These are phyloP conservation scores for Umbellularia californica DNA, from an alignment of 164 flowering plant genomes.

Conservation along the genomic window DNA sequence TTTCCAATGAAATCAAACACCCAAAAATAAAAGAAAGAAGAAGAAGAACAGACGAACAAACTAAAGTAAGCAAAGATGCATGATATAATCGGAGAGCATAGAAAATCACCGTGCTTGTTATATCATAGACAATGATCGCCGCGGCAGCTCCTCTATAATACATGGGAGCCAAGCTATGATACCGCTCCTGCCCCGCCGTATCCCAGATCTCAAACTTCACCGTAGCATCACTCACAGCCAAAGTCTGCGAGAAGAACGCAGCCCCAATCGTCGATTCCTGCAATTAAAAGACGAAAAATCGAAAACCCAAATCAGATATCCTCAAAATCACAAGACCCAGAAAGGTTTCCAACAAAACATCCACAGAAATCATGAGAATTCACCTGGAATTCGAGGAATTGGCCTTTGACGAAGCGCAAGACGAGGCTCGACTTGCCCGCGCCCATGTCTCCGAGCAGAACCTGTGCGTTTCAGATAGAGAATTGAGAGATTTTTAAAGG, in stretches of 20 bases:
- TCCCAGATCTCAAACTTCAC: constrained; percentile 82
- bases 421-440: constrained; percentile 75
- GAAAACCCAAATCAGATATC: not conserved
- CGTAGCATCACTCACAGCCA: constrained; percentile 55
- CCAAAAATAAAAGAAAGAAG: not conserved
- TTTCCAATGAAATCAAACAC: not conserved
- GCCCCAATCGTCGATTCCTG: constrained; percentile 80
- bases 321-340: not conserved
- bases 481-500: not conserved
- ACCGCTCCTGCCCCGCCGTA: constrained; percentile 79
- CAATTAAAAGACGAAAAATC: constrained; percentile 7
- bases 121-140: constrained; percentile 65
- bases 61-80: not conserved
- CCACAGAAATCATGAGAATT: not conserved
- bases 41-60: not conserved
- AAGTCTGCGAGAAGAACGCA: constrained; percentile 62
- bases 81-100: not conserved
- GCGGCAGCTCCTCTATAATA: constrained; percentile 76
- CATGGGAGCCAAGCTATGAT: constrained; percentile 79
- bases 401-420: constrained; percentile 69
- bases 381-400: constrained; percentile 70
- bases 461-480: constrained; percentile 28
- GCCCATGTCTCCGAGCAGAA: constrained; percentile 69
- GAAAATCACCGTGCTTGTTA: constrained; percentile 38
- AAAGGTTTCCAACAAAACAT: not conserved